Base-by-base conservation (phyloP, 257 asterid genomes). In the Przewalskia tangutica region DNA sequence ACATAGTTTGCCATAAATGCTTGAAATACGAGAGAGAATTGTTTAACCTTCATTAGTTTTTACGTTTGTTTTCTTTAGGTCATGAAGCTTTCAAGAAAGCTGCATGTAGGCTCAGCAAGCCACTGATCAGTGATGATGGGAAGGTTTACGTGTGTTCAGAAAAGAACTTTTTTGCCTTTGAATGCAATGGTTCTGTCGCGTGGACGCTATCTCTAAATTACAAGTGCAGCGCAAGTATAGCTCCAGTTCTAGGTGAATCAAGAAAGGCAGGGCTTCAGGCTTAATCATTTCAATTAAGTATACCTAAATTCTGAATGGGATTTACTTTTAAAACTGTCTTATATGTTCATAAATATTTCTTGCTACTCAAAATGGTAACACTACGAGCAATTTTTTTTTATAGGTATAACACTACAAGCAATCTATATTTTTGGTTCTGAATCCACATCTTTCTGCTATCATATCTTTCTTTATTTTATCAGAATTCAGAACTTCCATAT, bases 181-280 rank as follows among this genome's bases (percentile, higher is more conserved):
- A 94, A 62, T 90, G 76, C 54, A 96, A 96, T 59, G 99, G 98
- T 18, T 85, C 97, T 18, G 83, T 94, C 65, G 91, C 95, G 14
- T 94, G 98, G 99, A 87, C 86, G 2, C 65, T 91, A 34, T 80
- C 85, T 59, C 90, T 96, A 68, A 89, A 88, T 78, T 90, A 86
- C 42, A 87, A 89, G 1, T 94, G 99, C 92, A 89, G 77, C 66
- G 14, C 85, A 40, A 84, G 65, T 77, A 88, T 92, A 67, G 87
- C 93, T 62, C 98, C 99, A 1, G 89, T 90, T 71, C 86, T 86
- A 42, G 99, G 98, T 63, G 98, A 94, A 27, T 89, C 98, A 55
- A 88, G 87, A 67, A 92, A 88, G 98, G 99, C 86, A 89, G 83
- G 85, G 18, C 62, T 54, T 85, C 54, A 3, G n/a, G 34, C 80